Evolutionary conservation across 2,329 filamentous ascomycete species (phyloP).

Genomic region (Diaporthe amygdali): DNA sequence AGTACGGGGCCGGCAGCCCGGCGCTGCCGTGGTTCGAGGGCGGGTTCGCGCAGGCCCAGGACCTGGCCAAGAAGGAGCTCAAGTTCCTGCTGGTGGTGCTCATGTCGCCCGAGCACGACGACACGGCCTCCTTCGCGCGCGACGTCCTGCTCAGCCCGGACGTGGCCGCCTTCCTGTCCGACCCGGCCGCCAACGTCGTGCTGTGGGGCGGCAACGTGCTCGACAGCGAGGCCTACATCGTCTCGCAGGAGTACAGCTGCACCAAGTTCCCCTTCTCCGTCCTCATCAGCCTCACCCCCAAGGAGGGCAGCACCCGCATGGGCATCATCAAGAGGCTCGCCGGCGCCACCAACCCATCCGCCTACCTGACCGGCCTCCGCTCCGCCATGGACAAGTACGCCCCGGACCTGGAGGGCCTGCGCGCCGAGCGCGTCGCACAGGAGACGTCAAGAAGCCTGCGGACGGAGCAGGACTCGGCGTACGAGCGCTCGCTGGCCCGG

Average conservation of each 20-base stretch:
- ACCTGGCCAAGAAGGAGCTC: conserved; percentile 86
- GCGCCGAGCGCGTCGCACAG: conserved; percentile 80
- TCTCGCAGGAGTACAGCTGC: conserved; percentile 83
- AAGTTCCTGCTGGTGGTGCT: conserved; percentile 91
- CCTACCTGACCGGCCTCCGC: conserved; percentile 79
- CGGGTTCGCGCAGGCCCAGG: conserved; percentile 90
- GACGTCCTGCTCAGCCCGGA: conserved; percentile 82
- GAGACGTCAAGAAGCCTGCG: conserved; percentile 81
- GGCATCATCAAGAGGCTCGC: conserved; percentile 81
- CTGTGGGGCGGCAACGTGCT: conserved; percentile 93
- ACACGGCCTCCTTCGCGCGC: conserved; percentile 80
- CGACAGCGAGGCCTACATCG: conserved; percentile 93
- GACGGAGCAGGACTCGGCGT: conserved; percentile 90
- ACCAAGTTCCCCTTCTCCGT: conserved; percentile 93
- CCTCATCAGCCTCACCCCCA: conserved; percentile 85
- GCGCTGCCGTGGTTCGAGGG: conserved; percentile 82
- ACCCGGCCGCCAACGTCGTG: conserved; percentile 78
- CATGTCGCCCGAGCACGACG: conserved; percentile 91
- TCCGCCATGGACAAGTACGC: conserved; percentile 76
- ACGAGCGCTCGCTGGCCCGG: conserved; percentile 86
- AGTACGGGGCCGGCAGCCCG: conserved; percentile 70
- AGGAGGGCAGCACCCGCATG: conserved; percentile 86
- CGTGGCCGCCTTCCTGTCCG: conserved; percentile 74
- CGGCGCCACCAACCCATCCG: conserved; percentile 71
- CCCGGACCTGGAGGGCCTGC: conserved; percentile 74